Evolutionary conservation across 306 rosid species (phyloP), one percentile per base, ranked within the genome.

Genomic region (Quillaja saponaria): DNA sequence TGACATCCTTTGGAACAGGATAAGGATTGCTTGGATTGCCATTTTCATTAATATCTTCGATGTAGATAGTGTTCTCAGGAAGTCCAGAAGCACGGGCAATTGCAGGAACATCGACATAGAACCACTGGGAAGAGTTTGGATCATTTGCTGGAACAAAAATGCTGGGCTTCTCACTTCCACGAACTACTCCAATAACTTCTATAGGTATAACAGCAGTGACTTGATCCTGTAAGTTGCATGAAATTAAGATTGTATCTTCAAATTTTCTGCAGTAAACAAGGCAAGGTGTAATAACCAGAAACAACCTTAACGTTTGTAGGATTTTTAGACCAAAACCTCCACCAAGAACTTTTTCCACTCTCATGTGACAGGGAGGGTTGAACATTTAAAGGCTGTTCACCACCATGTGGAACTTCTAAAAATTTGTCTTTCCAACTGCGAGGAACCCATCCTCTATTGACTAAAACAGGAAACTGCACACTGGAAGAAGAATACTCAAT

Each of bases 401-500:
- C 62, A 34, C 63, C 73, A 51, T 58, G 78, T 40, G 52, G 45
- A 65, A 62, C 78, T 74, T 86, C 81, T 49, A 75, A 53, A 58
- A 54, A 62, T 58, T 81, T 81, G 13, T 89, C 96, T 81, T 63
- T 86, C 99, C 99, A 89, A 83, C 78, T 81, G 14, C 94, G 87
- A 4, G 98, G 98, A 63, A 86, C 96, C 98, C 96, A 92, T 71
- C 98, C 98, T 84, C 95, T 78, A 57, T 88, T 92, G 66, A 92
- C 94, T 70, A 92, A 54, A 71, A 92, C 55, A 9, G 98, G 95
- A 21, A 68, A 79, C 66, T 64, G 68, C 19, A 82, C 76, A 31
- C 98, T 92, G 80, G 77, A 72, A 59, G 58, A 79, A 60, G 18
- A 64, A 69, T 44, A 58, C 40, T 52, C 49, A 12, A 71, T 17